These are phyloP conservation scores for Fusarium domesticum DNA, from an alignment of 2,329 filamentous ascomycete genomes.

Conservation along the genomic window DNA sequence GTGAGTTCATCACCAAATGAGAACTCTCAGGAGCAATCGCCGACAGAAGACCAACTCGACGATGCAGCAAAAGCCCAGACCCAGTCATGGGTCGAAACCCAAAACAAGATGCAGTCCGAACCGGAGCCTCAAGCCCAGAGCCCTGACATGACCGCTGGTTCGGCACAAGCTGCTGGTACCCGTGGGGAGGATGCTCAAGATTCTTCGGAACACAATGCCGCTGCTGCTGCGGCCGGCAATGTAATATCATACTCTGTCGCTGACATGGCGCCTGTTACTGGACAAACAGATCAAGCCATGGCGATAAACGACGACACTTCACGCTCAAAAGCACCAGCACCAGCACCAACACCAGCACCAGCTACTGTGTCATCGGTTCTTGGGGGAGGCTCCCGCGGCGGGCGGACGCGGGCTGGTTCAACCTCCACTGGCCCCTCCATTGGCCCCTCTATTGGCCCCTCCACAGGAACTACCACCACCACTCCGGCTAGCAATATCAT, in stretches of 20 bases:
- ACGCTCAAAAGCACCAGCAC: neutral
- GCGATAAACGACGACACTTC: conserved; percentile 3
- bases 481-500: conserved; percentile 23
- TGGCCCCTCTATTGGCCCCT: conserved; percentile 19
- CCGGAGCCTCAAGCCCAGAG: conserved; percentile 10
- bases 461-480: conserved; percentile 16
- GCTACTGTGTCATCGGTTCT: conserved; percentile 1
- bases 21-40: conserved; percentile 5
- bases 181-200: neutral
- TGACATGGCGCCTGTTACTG: neutral
- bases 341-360: neutral
- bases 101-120: conserved; percentile 13
- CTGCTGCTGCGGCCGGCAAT: neutral
- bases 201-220: neutral
- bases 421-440: conserved; percentile 17
- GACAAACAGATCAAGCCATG: conserved; percentile 9
- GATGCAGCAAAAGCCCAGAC: conserved; percentile 12
- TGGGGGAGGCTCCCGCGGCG: conserved; percentile 18
- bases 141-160: conserved; percentile 1
- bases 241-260: neutral
- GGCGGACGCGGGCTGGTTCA: conserved; percentile 16
- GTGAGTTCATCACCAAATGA: conserved; percentile 4
- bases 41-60: conserved; percentile 6
- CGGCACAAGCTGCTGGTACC: conserved; percentile 4
- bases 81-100: conserved; percentile 20